Base-by-base conservation (phyloP, 1,139 yeast genomes). In the Arxiozyma slooffiae region DNA sequence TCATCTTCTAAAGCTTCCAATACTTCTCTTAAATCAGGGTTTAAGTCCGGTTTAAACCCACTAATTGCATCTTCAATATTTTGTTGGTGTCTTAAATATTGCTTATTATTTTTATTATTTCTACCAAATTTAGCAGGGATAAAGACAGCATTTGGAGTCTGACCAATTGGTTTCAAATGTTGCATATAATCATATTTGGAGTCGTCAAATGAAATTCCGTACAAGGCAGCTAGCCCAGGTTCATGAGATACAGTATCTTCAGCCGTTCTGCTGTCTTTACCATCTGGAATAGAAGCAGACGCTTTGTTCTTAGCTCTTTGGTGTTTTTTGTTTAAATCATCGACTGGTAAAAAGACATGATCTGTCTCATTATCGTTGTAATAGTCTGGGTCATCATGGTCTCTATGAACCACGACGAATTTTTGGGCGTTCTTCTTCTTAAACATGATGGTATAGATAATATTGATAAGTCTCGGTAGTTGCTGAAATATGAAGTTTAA, bases 1-100 rank as follows among this genome's bases (percentile, higher is more conserved):
- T 92, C 98, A 64, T 92, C 97, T 44, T 94, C 97, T 52, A 92
- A 74, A 0, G 98, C 98, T 62, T 85, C 96, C 56, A 92, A 71
- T 1, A 86, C 95, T 68, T 92, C 97, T 61, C 97, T 74, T 53
- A 92, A 73, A 46, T 87, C 81, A 0, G 97, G 96, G 63, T 92
- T 96, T 85, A 92, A 76, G 60, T 92, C 87, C 0, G 98, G 98
- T 65, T 86, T 82, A 67, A 92, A 86, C 1, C 97, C 97, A 38
- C 79, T 76, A 52, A 94, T 79, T 48, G 83, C 94, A 61, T 82
- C 89, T 1, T 96, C 96, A n/a, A 90, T 74, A 56, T 81, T 78
- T 66, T 89, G 95, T 65, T 70, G 73, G 47, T 69, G 67, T 23
- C 54, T 54, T 46, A 66, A 49, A 52, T 66, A 66, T 34, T 62